These are phyloP conservation scores for Cercophora scortea DNA, from an alignment of 495 filamentous ascomycete species.

Conservation along the genomic window DNA sequence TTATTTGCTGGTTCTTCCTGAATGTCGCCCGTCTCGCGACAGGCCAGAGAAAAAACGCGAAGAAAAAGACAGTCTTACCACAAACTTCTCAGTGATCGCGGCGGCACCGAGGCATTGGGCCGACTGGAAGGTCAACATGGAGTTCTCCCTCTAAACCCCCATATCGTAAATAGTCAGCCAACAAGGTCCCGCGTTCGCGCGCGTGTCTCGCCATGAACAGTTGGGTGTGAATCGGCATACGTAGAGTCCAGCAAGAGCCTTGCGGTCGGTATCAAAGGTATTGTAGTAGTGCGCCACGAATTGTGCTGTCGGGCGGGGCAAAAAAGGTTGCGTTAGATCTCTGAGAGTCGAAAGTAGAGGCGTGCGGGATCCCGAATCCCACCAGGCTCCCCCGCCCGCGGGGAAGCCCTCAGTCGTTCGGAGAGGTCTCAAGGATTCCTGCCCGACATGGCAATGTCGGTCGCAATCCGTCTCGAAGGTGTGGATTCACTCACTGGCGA, in stretches of 20 bases:
- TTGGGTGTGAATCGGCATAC: slow-evolving; percentile 39
- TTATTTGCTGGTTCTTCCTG: background rate
- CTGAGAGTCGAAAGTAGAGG: too few species aligned
- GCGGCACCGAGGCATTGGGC: slow-evolving; percentile 46
- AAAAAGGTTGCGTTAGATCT: too few species aligned
- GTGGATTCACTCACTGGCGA: slow-evolving; percentile 20
- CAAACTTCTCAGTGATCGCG: slow-evolving; percentile 68
- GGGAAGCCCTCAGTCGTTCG: too few species aligned
- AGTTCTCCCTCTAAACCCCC: slow-evolving; percentile 58
- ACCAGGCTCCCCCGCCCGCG: too few species aligned
- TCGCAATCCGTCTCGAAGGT: background rate
- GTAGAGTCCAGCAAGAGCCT: slow-evolving; percentile 61
- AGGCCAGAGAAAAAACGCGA: too few species aligned
- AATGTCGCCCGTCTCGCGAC: too few species aligned
- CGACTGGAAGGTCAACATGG: slow-evolving; percentile 91
- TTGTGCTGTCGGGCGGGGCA: slow-evolving; percentile 45
- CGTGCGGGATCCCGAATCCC: too few species aligned
- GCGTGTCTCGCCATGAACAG: too few species aligned
- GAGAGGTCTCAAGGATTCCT: too few species aligned
- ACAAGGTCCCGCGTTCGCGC: background rate
- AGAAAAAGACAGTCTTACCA: slow-evolving; percentile 51
- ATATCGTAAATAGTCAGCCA: background rate
- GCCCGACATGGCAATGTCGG: too few species aligned
- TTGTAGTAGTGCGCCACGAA: slow-evolving; percentile 88
- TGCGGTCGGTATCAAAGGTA: slow-evolving; percentile 66